phyloP scores from a whole-genome alignment of 129 eudicot genomes.

The Arctium lappa region DNA sequence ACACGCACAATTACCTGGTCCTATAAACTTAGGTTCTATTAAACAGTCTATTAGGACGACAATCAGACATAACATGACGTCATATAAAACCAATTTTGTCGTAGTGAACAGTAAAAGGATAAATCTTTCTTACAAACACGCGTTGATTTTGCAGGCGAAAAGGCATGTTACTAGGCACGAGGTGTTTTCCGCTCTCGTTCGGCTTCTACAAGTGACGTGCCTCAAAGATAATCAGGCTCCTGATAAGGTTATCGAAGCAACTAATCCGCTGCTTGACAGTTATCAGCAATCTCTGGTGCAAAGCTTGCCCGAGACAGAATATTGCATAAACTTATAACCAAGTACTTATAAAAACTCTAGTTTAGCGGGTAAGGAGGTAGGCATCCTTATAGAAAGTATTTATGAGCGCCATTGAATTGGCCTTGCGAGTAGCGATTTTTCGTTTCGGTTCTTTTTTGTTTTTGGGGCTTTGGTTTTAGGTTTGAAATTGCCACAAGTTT shows the following conservation, averaged over 20 bases:
- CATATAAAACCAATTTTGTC: background rate
- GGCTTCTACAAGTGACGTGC: slow-evolving; percentile 45
- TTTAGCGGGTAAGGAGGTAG: background rate
- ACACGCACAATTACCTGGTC: background rate
- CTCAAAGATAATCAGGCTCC: slow-evolving; percentile 11
- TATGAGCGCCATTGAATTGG: background rate
- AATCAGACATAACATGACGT: background rate
- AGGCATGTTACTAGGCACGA: slow-evolving; percentile 59
- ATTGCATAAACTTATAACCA: slow-evolving; percentile 29
- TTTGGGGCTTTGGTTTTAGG: background rate
- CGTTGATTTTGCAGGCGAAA: slow-evolving; percentile 39
- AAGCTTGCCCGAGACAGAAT: slow-evolving; percentile 37
- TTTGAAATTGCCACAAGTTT: background rate
- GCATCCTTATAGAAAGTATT: background rate
- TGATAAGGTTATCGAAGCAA: slow-evolving; percentile 21
- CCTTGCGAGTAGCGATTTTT: background rate
- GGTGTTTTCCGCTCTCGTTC: slow-evolving; percentile 68
- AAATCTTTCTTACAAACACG: background rate
- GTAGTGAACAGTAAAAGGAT: background rate
- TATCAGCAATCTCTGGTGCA: slow-evolving; percentile 39
- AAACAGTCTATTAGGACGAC: background rate
- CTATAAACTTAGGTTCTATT: background rate
- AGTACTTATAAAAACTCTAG: background rate
- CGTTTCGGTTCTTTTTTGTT: background rate
- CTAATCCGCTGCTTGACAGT: slow-evolving; percentile 31